Conservation (phyloP, 2,329 filamentous ascomycete genomes). For the Emmonsiellopsis sp. region DNA sequence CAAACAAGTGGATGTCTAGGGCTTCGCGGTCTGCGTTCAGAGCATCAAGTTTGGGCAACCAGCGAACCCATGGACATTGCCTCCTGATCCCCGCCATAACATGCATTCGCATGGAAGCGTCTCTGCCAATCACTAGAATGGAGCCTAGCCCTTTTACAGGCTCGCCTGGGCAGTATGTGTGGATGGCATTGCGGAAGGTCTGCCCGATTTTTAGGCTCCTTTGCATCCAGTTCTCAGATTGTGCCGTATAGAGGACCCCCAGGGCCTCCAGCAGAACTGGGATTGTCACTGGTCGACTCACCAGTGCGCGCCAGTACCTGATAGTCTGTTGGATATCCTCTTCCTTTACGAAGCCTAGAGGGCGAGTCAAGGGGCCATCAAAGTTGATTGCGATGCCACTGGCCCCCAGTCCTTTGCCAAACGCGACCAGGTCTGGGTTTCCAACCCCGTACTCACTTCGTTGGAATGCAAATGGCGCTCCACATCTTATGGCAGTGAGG, state of each 20-base stretch:
- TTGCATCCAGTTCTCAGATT: not conserved
- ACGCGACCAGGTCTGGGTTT: not conserved
- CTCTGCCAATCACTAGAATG: not conserved
- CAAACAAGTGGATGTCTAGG: not conserved
- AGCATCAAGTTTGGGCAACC: not conserved
- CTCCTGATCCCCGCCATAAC: not conserved
- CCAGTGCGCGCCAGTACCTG: not conserved
- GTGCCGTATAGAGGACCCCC: not conserved
- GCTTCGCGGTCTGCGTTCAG: not conserved
- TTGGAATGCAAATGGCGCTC: not conserved
- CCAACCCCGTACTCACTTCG: not conserved
- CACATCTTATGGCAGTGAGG: not conserved
- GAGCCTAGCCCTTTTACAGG: not conserved
- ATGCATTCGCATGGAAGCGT: not conserved
- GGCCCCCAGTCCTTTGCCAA: not conserved
- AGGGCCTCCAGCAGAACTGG: not conserved
- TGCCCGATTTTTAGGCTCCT: not conserved
- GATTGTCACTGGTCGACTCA: not conserved
- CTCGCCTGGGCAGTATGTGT: not conserved
- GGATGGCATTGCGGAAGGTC: not conserved
- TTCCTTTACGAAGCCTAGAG: not conserved
- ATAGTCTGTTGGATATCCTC: not conserved
- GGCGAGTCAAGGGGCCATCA: not conserved
- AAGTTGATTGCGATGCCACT: not conserved
- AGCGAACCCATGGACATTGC: not conserved